Base-by-base conservation (phyloP, 176 grass and related monocot genomes). In the Eremochloa ophiuroides region DNA sequence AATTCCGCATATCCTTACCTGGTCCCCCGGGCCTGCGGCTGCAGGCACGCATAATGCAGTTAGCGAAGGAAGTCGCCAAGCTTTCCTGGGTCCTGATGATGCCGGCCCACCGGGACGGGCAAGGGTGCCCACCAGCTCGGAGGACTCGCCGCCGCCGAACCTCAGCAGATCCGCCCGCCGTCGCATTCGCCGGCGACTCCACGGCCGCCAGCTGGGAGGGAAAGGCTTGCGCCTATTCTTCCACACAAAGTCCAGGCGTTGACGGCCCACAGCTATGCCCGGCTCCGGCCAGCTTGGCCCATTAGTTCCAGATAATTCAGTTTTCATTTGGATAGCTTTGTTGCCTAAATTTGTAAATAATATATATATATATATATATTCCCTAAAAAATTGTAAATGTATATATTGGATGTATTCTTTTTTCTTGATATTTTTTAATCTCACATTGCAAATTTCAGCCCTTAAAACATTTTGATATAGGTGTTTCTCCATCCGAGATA, bases 21-120 rank as follows among this genome's bases (percentile, higher is more conserved):
- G 50, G 8, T 53, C 50, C 8, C 50, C 50, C n/a, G 50, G 7
- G 20, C 50, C n/a, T 53, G 50, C 2, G 18, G 20, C n/a, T 53
- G 50, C 65, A 90, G 37, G n/a, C 26, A 9, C 47, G 75, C 23
- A 76, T 7, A 55, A 75, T 77, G 68, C 78, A 56, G 73, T 81
- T 79, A 53, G 87, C 73, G n/a, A 88, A 80, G 62, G 18, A 20
- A 2, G 0, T 20, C 48, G 48, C 48, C 6, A 18, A 51, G 20
- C 50, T 53, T 53, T 7, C 50, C 50, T 53, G 50, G 22, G 78
- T 90, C 35, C 85, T 74, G 20, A 87, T 68, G 51, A 85, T 82
- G 25, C 89, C 75, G 29, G 65, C 38, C 71, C 85, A 30, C 93
- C 47, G 17, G 60, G 62, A 43, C 59, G 10, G 73, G 82, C 47